Percentiles rank a stretch among this genome's conserved stretches.
Evolutionary conservation across 2,329 filamentous ascomycete species (phyloP).

Genomic region (Aspergillus sp.): DNA sequence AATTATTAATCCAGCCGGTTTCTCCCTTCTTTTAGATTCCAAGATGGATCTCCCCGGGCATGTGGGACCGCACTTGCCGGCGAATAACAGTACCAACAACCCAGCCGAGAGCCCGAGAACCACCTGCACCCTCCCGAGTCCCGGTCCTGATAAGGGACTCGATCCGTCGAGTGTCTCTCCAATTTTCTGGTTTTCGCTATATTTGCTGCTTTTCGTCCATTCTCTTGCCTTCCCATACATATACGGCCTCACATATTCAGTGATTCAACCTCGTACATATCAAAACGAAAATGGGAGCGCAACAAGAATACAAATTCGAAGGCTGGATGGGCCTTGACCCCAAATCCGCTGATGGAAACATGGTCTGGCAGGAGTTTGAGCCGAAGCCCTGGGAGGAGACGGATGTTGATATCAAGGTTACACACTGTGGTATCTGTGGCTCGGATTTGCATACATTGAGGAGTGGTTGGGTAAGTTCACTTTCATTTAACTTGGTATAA

Average conservation of each 20-base stretch:
- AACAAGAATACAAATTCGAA: conserved; percentile 56
- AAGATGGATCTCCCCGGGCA: neutral
- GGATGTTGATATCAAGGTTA: conserved; percentile 67
- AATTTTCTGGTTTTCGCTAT: no score
- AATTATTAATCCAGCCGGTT: conserved; percentile 6
- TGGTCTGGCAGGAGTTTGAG: conserved; percentile 61
- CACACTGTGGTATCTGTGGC: conserved; percentile 69
- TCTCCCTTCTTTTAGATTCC: conserved; percentile 3
- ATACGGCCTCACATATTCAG: neutral
- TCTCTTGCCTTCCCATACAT: neutral
- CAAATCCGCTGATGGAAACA: conserved; percentile 56
- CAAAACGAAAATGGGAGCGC: conserved; percentile 11
- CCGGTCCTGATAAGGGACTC: no score
- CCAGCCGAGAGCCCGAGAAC: neutral
- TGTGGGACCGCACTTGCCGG: conserved; percentile 3
- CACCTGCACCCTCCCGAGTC: neutral
- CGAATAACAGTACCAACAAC: neutral
- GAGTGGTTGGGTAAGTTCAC: conserved; percentile 48
- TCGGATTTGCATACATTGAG: conserved; percentile 63
- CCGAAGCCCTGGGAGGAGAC: conserved; percentile 70
- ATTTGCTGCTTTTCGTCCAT: neutral
- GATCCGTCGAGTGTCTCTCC: no score
- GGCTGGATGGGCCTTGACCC: conserved; percentile 61
- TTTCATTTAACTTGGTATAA: neutral
- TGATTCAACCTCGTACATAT: neutral